Conservation (phyloP, 2,329 filamentous ascomycete genomes). For the Neocucurbitaria cava region DNA sequence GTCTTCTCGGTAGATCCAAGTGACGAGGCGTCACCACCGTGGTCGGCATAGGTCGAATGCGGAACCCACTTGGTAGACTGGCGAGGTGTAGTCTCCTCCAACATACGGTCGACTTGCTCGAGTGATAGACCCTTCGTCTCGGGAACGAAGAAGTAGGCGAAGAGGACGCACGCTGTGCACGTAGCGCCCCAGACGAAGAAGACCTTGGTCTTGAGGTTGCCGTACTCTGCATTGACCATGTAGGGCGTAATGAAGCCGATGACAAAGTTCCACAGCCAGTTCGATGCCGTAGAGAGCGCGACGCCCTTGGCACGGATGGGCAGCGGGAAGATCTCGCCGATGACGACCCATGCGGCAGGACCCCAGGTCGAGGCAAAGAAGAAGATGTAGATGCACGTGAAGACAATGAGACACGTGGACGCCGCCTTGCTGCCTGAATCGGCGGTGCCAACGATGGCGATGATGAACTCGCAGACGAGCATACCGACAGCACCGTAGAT, state of each 20-base stretch:
- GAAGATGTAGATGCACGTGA: constrained; percentile 93
- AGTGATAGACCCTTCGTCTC: constrained; percentile 79
- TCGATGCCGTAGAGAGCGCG: constrained; percentile 83
- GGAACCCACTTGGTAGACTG: constrained; percentile 77
- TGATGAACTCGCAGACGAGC: constrained; percentile 86
- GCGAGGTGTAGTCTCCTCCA: constrained; percentile 80
- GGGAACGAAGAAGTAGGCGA: constrained; percentile 78
- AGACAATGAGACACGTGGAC: constrained; percentile 69
- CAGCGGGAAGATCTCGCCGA: constrained; percentile 89
- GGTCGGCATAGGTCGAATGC: constrained; percentile 35
- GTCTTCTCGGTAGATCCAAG: constrained; percentile 4
- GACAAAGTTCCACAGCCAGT: constrained; percentile 89
- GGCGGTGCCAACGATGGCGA: constrained; percentile 69
- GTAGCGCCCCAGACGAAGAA: constrained; percentile 63
- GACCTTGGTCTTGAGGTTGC: constrained; percentile 65
- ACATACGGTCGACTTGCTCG: constrained; percentile 83
- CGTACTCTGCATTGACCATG: constrained; percentile 69
- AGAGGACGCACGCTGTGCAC: constrained; percentile 62
- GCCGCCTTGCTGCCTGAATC: constrained; percentile 58
- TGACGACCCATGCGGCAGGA: constrained; percentile 73
- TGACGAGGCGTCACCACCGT: constrained; percentile 2
- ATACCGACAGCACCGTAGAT: constrained; percentile 81
- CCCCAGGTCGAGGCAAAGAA: constrained; percentile 92
- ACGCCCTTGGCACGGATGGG: constrained; percentile 89
- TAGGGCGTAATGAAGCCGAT: constrained; percentile 67